phyloP scores from a whole-genome alignment of 2,329 filamentous ascomycete genomes.

The Orbilia brochopaga region DNA sequence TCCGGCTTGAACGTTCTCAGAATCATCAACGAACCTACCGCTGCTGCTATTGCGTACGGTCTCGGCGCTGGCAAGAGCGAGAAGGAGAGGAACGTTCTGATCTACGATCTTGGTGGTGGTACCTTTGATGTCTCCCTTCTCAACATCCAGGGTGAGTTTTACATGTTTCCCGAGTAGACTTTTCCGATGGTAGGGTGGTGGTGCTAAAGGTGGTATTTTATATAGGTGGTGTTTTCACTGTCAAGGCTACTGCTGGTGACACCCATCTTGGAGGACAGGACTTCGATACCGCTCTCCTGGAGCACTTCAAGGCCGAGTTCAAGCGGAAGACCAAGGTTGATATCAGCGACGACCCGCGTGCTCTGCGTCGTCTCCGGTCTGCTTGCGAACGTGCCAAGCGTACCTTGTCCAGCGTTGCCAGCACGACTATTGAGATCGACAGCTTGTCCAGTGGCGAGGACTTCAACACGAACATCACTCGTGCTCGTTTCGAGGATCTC shows the following conservation, averaged over 20 bases:
- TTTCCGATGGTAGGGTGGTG: not conserved
- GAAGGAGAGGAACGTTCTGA: constrained; percentile 98
- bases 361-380: constrained; percentile 92
- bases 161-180: not conserved
- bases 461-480: constrained; percentile 95
- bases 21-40: constrained; percentile 99
- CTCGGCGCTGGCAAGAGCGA: constrained; percentile 91
- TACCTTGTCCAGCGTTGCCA: constrained; percentile 94
- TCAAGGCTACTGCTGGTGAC: constrained; percentile 97
- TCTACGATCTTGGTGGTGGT: constrained; percentile 99
- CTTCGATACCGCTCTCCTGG: constrained; percentile 93
- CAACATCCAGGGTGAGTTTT: constrained; percentile 79
- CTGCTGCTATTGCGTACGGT: constrained; percentile 97
- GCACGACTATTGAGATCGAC: constrained; percentile 98
- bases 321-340: constrained; percentile 75
- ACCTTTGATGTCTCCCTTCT: constrained; percentile 99
- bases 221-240: constrained; percentile 85
- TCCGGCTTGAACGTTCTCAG: constrained; percentile 96
- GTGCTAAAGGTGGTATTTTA: not conserved
- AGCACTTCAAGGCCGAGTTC: constrained; percentile 98
- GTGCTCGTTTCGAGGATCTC: constrained; percentile 97
- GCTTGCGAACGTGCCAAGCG: constrained; percentile 99
- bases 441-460: constrained; percentile 98
- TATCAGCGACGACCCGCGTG: constrained; percentile 81
- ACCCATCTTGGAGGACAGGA: constrained; percentile 95